A percentile compares a stretch with the other conserved stretches of the same genome.
These are phyloP conservation scores for Priceomyces haplophilus DNA, from an alignment of 805 yeast genomes.

Conservation along the genomic window DNA sequence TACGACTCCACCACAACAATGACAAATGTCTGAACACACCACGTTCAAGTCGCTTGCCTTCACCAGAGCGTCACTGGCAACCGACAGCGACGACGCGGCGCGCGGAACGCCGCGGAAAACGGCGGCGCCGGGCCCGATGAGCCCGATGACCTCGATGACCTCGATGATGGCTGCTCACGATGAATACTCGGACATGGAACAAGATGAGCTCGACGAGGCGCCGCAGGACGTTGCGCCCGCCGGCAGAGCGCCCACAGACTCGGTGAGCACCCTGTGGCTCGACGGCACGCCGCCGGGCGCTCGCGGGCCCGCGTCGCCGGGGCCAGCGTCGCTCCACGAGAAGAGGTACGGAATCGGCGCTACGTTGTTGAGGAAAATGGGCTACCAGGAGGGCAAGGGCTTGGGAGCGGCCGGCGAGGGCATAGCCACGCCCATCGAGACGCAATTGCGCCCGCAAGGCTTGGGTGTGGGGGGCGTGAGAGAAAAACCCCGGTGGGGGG, in stretches of 20 bases:
- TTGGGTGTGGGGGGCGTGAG: conserved; percentile 70
- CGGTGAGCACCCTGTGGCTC: conserved; percentile 2
- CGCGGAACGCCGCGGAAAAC: background rate
- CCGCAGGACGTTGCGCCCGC: conserved; percentile 31
- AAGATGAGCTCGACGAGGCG: conserved; percentile 12
- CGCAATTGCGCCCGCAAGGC: conserved; percentile 60
- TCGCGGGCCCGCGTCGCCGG: no score
- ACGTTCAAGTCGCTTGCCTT: conserved; percentile 9
- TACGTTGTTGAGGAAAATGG: conserved; percentile 73
- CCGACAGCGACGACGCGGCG: background rate
- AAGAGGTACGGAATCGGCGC: conserved; percentile 81
- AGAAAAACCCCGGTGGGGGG: no score
- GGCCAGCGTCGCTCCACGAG: no score
- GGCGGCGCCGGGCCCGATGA: conserved; percentile 5
- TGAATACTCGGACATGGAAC: conserved; percentile 21
- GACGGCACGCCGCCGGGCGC: no score
- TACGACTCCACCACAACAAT: no score
- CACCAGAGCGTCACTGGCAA: conserved; percentile 7
- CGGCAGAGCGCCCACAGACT: no score
- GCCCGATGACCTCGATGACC: no score
- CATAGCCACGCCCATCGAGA: conserved; percentile 75
- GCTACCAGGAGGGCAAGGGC: conserved; percentile 80
- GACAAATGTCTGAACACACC: conserved; percentile 1
- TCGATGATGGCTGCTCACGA: conserved; percentile 13
- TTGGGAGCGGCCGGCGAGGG: conserved; percentile 76